Conservation (phyloP, 148 eudicot species). For the Chenopodium suecicum region DNA sequence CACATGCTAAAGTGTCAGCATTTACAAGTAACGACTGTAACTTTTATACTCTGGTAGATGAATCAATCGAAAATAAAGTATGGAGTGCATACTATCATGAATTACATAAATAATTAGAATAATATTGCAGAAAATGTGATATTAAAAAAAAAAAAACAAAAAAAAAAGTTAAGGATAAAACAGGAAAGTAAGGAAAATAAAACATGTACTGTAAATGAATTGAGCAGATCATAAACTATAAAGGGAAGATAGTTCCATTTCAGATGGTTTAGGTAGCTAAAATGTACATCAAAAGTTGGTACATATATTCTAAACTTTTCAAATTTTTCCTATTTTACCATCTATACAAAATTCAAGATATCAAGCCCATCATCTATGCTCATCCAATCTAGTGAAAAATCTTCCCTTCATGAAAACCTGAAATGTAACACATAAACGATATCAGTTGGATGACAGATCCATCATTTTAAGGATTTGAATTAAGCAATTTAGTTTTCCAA, state of each 20-base stretch:
- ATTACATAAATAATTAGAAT: no score
- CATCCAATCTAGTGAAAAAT: constrained; percentile 13
- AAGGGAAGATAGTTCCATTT: neutral
- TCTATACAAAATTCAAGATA: constrained; percentile 25
- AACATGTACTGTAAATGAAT: neutral
- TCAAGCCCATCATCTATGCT: constrained; percentile 12
- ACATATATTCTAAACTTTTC: constrained; percentile 18
- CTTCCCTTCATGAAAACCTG: constrained; percentile 21
- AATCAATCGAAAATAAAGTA: no score
- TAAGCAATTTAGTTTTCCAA: neutral
- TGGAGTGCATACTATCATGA: no score
- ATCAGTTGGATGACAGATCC: neutral
- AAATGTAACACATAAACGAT: neutral
- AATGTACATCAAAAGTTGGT: constrained; percentile 22
- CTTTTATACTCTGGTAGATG: no score
- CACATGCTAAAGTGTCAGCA: no score
- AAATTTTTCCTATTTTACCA: constrained; percentile 10
- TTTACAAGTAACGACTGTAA: no score
- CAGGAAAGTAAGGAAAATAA: neutral
- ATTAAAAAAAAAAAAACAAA: no score
- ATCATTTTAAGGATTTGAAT: neutral
- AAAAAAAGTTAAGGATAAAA: neutral
- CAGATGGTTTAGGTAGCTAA: constrained; percentile 15
- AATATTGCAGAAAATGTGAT: neutral
- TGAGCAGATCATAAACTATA: neutral